Evolutionary conservation across 108 stramenopile genomes (phyloP).

Genomic region (Aurantiochytrium sp.): DNA sequence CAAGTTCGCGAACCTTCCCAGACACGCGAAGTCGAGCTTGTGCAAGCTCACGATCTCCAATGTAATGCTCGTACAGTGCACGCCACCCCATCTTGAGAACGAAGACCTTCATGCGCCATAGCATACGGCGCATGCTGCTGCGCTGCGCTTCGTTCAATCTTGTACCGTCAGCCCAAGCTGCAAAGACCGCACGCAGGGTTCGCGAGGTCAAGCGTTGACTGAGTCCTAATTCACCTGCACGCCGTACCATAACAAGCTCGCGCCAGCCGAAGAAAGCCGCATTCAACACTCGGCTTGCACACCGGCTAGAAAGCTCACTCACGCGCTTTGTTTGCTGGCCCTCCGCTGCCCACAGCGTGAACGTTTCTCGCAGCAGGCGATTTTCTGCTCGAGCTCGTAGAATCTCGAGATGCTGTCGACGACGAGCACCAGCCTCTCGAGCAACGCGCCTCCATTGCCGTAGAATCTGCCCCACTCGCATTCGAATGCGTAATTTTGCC

Average conservation of each 20-base stretch:
- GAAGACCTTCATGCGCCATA: not conserved
- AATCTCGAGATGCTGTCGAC: too few relatives aligned
- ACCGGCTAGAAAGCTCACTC: not conserved
- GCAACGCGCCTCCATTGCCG: too few relatives aligned
- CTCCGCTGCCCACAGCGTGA: not conserved
- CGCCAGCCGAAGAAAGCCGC: not conserved
- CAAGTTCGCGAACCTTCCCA: not conserved
- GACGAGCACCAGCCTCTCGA: too few relatives aligned
- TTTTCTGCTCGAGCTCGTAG: too few relatives aligned
- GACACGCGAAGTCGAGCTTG: not conserved
- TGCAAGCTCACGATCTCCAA: not conserved
- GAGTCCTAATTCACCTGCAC: too few relatives aligned
- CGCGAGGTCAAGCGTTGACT: not conserved
- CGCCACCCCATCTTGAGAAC: not conserved
- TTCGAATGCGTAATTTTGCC: not conserved
- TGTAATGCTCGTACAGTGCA: not conserved
- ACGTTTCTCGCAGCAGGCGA: not conserved
- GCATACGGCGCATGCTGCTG: not conserved
- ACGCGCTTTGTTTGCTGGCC: not conserved
- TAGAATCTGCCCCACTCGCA: too few relatives aligned
- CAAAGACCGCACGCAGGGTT: not conserved
- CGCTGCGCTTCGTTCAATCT: not conserved
- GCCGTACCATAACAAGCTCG: too few relatives aligned
- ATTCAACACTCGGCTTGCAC: not conserved
- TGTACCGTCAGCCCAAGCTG: not conserved